Evolutionary conservation across 345 rosid species (phyloP), one percentile per base, ranked within the genome.

Genomic region (Populus ilicifolia): DNA sequence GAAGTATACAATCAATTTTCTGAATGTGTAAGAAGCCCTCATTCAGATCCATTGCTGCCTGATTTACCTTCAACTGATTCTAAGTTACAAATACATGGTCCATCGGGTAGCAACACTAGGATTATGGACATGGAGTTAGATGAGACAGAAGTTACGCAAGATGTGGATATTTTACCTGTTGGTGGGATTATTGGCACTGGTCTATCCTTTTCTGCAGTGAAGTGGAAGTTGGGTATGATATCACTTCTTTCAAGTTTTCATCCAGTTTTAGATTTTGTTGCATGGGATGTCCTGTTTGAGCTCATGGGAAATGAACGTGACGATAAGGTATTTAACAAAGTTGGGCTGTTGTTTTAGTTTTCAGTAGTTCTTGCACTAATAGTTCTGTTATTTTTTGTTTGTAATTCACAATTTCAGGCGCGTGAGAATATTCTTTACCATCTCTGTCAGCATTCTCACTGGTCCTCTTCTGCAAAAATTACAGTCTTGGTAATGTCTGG

Each of bases 101-200:
- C 30, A 6, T 61, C 44, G 14, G 77, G 54, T 81, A 77, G 77
- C 41, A 73, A 69, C 72, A 78, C 85, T 79, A 88, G 92, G 78
- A 90, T 90, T 83, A 67, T 91, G 88, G 98, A 93, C 70, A 81
- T 91, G 90, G 98, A 94, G 72, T 85, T 95, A 70, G 98, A 95
- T 89, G 82, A 82, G 75, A 80, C 79, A 81, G 92, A 85, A 76
- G 93, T 88, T 79, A 67, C 77, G 17, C 87, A 86, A 75, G 91
- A 88, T 84, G 78, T 86, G 17, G 90, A 89, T 80, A 80, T 87
- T 54, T 71, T 85, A 66, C 73, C 86, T 64, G 86, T 81, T 62
- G 81, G 87, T 72, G 94, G 93, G 46, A 86, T 83, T 75, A 75
- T 81, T 83, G 79, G 84, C 70, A 30, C 82, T 27, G 73, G 88